Conservation (phyloP, 108 stramenopile species). For the Cyclotella baltica region DNA sequence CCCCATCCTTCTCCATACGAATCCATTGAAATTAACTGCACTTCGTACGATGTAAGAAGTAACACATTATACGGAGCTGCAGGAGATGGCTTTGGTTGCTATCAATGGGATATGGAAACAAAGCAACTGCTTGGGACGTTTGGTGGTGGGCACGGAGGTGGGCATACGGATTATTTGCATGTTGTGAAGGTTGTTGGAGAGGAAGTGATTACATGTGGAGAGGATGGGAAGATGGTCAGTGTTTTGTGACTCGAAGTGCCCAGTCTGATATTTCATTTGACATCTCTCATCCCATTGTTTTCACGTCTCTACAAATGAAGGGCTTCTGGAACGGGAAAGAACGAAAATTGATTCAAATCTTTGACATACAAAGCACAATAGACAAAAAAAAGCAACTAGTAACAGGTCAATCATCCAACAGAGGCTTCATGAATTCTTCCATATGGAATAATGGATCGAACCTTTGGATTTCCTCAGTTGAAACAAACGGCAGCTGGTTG, state of each 20-base stretch:
- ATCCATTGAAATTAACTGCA: constrained; percentile 50
- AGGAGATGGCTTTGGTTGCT: constrained; percentile 65
- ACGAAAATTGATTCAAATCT: constrained; percentile 52
- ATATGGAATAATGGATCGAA: constrained; percentile 42
- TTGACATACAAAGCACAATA: constrained; percentile 45
- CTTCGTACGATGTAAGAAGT: constrained; percentile 27
- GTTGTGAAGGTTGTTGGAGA: constrained; percentile 39
- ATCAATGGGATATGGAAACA: constrained; percentile 64
- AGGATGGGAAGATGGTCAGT: constrained; percentile 57
- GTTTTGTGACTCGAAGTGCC: no score
- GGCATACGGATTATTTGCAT: constrained; percentile 56
- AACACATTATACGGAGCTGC: constrained; percentile 54
- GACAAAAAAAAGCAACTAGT: constrained; percentile 47
- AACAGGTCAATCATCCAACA: constrained; percentile 25
- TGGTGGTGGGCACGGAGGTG: constrained; percentile 12
- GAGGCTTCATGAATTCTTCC: constrained; percentile 34
- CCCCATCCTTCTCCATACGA: constrained; percentile 56
- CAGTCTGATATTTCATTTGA: no score
- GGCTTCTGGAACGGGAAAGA: constrained; percentile 59
- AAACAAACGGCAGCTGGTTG: constrained; percentile 53
- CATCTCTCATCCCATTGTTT: neutral
- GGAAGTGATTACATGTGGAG: constrained; percentile 56
- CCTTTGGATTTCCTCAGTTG: constrained; percentile 54
- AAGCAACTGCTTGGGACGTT: constrained; percentile 54
- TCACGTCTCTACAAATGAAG: neutral